Conservation (phyloP, 352 stramenopile species). For the Globisporangium spinosum region DNA sequence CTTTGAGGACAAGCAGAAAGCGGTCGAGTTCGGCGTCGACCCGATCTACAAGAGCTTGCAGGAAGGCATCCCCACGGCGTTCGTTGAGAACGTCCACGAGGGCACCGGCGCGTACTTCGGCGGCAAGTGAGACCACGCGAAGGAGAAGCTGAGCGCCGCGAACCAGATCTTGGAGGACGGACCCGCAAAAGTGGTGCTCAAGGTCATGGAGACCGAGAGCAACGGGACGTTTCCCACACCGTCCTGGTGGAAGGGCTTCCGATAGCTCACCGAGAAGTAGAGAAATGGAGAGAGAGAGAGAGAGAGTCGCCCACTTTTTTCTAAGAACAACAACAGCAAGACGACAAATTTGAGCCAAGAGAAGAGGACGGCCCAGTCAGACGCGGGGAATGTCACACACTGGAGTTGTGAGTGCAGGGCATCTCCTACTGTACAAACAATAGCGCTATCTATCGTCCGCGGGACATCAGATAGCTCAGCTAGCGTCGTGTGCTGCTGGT, state of each 20-base stretch:
- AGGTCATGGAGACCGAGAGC: conserved; percentile 90
- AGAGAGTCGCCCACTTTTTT: neutral
- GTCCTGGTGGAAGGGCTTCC: conserved; percentile 89
- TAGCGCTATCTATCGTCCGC: neutral
- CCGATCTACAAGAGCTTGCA: conserved; percentile 72
- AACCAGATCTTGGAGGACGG: conserved; percentile 91
- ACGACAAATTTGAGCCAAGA: neutral
- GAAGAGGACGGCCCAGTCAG: neutral
- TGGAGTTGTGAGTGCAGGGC: neutral
- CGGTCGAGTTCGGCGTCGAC: conserved; percentile 77
- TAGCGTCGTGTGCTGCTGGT: neutral
- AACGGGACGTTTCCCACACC: conserved; percentile 76
- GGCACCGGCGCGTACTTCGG: conserved; percentile 92
- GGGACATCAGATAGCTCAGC: no score
- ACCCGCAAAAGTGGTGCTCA: conserved; percentile 81
- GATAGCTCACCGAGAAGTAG: conserved; percentile 92
- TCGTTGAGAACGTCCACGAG: conserved; percentile 90
- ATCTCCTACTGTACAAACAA: neutral
- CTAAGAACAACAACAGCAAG: neutral
- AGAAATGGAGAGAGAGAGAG: neutral
- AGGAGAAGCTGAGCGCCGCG: conserved; percentile 76
- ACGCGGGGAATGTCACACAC: neutral
- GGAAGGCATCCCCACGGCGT: conserved; percentile 78
- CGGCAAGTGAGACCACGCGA: conserved; percentile 89
- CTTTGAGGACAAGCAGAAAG: conserved; percentile 68